These are phyloP conservation scores for Limonium bicolor DNA, from an alignment of 148 eudicot species.

Conservation along the genomic window DNA sequence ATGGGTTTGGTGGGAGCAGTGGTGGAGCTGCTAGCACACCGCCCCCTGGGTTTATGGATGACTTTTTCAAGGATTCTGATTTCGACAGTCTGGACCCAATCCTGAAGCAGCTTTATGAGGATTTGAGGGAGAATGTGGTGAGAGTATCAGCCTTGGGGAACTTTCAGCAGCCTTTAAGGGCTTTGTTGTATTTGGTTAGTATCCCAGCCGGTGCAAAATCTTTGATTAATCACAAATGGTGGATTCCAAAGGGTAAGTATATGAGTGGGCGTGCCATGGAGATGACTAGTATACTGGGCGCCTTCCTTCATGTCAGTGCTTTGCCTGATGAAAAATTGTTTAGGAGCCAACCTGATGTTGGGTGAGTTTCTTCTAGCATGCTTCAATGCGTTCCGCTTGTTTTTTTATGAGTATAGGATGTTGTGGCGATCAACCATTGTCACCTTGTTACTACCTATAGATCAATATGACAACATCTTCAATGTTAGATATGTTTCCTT, in stretches of 20 bases:
- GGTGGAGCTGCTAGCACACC: slow-evolving; percentile 23
- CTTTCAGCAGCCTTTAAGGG: slow-evolving; percentile 89
- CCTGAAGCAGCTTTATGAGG: slow-evolving; percentile 72
- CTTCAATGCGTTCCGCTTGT: no score
- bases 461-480: no score
- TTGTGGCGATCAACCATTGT: no score
- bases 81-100: slow-evolving; percentile 76
- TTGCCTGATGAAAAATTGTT: slow-evolving; percentile 71
- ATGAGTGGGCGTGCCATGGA: slow-evolving; percentile 83
- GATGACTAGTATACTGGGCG: slow-evolving; percentile 89
- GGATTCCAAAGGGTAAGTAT: slow-evolving; percentile 73
- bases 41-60: slow-evolving; percentile 84
- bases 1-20: slow-evolving; percentile 48
- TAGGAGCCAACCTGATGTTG: slow-evolving; percentile 91
- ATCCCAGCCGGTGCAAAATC: slow-evolving; percentile 56
- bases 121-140: slow-evolving; percentile 73
- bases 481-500: no score
- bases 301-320: slow-evolving; percentile 87
- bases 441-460: no score
- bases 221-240: slow-evolving; percentile 77
- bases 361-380: slow-evolving; percentile 67
- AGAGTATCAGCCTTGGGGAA: slow-evolving; percentile 86
- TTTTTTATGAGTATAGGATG: no score
- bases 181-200: slow-evolving; percentile 51
- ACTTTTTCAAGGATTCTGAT: slow-evolving; percentile 64